These are phyloP conservation scores for Aspergillus panamensis DNA, from an alignment of 495 filamentous ascomycete species.

Conservation along the genomic window DNA sequence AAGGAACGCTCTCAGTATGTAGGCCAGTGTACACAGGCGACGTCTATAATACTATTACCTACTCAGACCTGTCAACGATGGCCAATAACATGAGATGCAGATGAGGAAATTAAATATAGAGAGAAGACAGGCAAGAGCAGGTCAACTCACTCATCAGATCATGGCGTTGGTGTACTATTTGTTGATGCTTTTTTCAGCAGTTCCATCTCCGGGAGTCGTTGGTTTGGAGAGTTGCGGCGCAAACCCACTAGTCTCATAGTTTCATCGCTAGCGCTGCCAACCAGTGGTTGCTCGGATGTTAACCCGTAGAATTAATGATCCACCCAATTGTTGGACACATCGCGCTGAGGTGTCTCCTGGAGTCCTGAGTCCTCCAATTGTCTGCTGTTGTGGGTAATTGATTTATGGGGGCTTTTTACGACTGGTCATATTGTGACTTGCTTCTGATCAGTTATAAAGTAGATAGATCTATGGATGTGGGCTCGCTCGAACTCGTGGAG, in stretches of 20 bases:
- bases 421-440: background rate
- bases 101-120: background rate
- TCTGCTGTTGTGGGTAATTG: background rate
- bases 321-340: constrained; percentile 1
- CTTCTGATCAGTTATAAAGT: background rate
- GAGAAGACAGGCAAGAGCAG: background rate
- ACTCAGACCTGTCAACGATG: background rate
- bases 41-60: background rate
- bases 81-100: background rate
- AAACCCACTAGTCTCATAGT: background rate
- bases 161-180: background rate
- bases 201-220: background rate
- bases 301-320: background rate
- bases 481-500: background rate
- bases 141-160: background rate
- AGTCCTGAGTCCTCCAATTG: background rate
- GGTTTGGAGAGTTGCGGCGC: background rate
- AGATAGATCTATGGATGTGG: background rate
- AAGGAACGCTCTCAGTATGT: constrained; percentile 19
- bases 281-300: constrained; percentile 1
- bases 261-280: background rate
- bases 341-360: background rate
- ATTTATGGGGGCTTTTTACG: background rate
- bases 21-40: constrained; percentile 3
- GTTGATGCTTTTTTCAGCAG: background rate